These are phyloP conservation scores for Diaporthe citriasiana DNA, from an alignment of 2,329 filamentous ascomycete species.

Conservation along the genomic window DNA sequence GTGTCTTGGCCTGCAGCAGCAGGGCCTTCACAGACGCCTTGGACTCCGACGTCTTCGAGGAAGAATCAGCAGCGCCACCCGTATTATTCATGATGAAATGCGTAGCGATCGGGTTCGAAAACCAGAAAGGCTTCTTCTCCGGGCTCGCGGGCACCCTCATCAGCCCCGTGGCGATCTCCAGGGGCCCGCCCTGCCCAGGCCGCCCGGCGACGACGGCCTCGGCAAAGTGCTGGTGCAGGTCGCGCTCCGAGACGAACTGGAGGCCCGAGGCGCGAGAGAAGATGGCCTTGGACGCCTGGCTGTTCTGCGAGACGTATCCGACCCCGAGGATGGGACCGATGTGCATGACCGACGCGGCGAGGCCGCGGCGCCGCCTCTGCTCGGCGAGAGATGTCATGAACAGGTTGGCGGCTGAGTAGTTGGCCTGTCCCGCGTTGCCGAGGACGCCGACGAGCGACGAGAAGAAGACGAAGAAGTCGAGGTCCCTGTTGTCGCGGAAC, in stretches of 20 bases:
- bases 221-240: slow-evolving; percentile 58
- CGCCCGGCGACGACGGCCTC: slow-evolving; percentile 53
- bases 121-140: slow-evolving; percentile 20
- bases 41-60: slow-evolving; percentile 2
- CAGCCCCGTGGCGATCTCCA: not conserved
- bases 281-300: not conserved
- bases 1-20: not conserved
- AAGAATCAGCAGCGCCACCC: not conserved
- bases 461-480: slow-evolving; percentile 51
- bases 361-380: slow-evolving; percentile 54
- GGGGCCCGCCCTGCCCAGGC: not conserved
- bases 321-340: slow-evolving; percentile 57
- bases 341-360: slow-evolving; percentile 55
- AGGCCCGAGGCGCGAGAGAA: not conserved
- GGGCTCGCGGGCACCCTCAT: not conserved
- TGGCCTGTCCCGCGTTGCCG: slow-evolving; percentile 54
- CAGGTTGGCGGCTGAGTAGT: slow-evolving; percentile 59
- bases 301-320: slow-evolving; percentile 54
- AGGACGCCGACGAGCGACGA: slow-evolving; percentile 47
- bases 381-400: slow-evolving; percentile 54
- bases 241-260: slow-evolving; percentile 49
- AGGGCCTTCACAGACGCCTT: slow-evolving; percentile 10
- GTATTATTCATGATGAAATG: slow-evolving; percentile 10
- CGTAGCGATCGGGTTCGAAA: slow-evolving; percentile 1
- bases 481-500: slow-evolving; percentile 41